Conservation (phyloP, 768 basidiomycete species). For the Naganishia vaughanmartiniae region DNA sequence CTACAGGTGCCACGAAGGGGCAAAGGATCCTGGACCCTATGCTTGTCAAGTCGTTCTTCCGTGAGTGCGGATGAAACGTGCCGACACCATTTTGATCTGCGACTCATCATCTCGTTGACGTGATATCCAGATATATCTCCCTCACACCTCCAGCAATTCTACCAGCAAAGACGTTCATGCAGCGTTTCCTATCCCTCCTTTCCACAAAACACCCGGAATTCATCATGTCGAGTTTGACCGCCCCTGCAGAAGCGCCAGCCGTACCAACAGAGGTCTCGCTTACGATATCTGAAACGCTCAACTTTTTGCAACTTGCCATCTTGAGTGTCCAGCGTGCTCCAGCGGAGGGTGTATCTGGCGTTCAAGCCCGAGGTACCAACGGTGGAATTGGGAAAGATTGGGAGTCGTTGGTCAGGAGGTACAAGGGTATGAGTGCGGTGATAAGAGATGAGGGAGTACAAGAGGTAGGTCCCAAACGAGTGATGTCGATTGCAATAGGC, state of each 20-base stretch:
- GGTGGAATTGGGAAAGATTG: conserved; percentile 59
- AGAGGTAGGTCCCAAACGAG: conserved; percentile 56
- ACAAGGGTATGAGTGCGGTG: conserved; percentile 68
- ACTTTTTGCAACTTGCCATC: conserved; percentile 86
- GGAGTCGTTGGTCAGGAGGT: conserved; percentile 79
- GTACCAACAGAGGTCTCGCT: conserved; percentile 61
- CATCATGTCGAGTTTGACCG: conserved; percentile 38
- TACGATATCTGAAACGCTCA: conserved; percentile 72
- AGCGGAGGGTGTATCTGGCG: conserved; percentile 62
- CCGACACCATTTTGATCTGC: not conserved
- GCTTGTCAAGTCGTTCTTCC: conserved; percentile 82
- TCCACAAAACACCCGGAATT: conserved; percentile 56
- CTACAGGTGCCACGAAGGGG: conserved; percentile 46
- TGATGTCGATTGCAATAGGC: not conserved
- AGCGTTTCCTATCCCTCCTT: conserved; percentile 68
- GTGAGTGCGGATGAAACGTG: conserved; percentile 55
- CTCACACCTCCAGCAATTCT: conserved; percentile 82
- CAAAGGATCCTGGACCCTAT: conserved; percentile 67
- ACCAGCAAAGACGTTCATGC: conserved; percentile 88
- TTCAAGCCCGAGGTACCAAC: conserved; percentile 72
- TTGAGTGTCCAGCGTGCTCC: conserved; percentile 72
- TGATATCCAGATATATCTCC: conserved; percentile 56
- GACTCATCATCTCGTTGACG: not conserved
- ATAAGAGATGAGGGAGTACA: conserved; percentile 65
- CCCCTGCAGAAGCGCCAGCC: conserved; percentile 16